Conservation (phyloP, 106 monocot species). For the Gastrodia elata region DNA sequence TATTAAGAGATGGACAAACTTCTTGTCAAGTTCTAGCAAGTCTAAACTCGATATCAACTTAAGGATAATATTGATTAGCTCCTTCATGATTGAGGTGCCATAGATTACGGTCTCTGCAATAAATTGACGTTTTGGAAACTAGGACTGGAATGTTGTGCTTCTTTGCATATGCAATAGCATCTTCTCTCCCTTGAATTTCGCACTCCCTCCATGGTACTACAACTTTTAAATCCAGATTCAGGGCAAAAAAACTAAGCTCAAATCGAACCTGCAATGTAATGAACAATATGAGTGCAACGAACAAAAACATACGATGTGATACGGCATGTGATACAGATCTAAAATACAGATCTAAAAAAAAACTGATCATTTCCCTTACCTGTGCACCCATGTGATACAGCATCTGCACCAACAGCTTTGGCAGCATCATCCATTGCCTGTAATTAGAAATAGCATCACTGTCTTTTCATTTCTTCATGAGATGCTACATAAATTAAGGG, state of each 20-base stretch:
- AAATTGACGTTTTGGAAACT: conserved; percentile 91
- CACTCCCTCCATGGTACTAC: conserved; percentile 99
- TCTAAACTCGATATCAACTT: too few relatives aligned
- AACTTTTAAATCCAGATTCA: conserved; percentile 81
- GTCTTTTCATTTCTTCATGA: not conserved
- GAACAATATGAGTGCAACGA: not conserved
- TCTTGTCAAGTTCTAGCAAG: too few relatives aligned
- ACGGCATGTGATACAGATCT: not conserved
- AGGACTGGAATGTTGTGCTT: conserved; percentile 84
- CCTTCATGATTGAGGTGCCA: conserved; percentile 99
- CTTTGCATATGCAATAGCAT: conserved; percentile 95
- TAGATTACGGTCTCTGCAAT: conserved; percentile 94
- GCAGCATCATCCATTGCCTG: conserved; percentile 99
- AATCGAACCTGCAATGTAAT: conserved; percentile 60
- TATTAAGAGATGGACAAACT: too few relatives aligned
- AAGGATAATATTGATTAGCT: too few relatives aligned
- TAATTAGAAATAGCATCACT: not conserved
- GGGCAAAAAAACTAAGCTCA: conserved; percentile 81
- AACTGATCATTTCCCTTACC: conserved; percentile 98
- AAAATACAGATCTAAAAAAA: not conserved
- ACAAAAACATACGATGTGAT: not conserved
- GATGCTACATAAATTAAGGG: not conserved
- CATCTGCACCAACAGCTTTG: conserved; percentile 96
- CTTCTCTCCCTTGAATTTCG: conserved; percentile 90
- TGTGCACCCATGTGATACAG: conserved; percentile 94